Evolutionary conservation across 2,329 filamentous ascomycete species (phyloP).

Genomic region (Exserohilum rostratum): DNA sequence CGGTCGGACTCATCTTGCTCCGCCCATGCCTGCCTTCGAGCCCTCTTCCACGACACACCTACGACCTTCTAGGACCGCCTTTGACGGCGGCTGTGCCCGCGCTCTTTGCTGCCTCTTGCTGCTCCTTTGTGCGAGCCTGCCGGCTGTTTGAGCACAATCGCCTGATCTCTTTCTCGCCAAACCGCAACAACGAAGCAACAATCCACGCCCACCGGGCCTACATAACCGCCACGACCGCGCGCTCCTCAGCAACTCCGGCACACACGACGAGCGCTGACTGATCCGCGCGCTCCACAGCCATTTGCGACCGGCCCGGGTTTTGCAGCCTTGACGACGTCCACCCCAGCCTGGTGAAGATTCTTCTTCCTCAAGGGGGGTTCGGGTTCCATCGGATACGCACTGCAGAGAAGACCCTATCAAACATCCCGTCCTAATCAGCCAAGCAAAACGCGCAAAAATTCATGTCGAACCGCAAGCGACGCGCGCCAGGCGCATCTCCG

Average conservation of each 20-base stretch:
- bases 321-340: conserved; percentile 7
- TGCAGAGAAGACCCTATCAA: neutral
- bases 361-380: neutral
- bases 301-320: neutral
- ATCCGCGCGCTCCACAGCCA: neutral
- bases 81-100: conserved; percentile 6
- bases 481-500: conserved; percentile 74
- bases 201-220: conserved; percentile 15
- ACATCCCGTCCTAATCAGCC: neutral
- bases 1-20: conserved; percentile 9
- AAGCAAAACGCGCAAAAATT: conserved; percentile 8
- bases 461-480: conserved; percentile 66
- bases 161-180: conserved; percentile 14
- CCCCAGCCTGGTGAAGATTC: conserved; percentile 6
- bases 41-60: conserved; percentile 8
- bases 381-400: conserved; percentile 11
- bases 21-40: conserved; percentile 8
- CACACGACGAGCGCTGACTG: neutral
- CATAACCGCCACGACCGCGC: conserved; percentile 16
- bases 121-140: conserved; percentile 19
- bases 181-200: conserved; percentile 23
- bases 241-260: neutral
- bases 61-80: conserved; percentile 11
- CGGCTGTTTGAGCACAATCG: conserved; percentile 24
- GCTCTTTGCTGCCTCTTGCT: neutral